phyloP scores from a whole-genome alignment of 2,329 filamentous ascomycete species.

The Phialophora chinensis region DNA sequence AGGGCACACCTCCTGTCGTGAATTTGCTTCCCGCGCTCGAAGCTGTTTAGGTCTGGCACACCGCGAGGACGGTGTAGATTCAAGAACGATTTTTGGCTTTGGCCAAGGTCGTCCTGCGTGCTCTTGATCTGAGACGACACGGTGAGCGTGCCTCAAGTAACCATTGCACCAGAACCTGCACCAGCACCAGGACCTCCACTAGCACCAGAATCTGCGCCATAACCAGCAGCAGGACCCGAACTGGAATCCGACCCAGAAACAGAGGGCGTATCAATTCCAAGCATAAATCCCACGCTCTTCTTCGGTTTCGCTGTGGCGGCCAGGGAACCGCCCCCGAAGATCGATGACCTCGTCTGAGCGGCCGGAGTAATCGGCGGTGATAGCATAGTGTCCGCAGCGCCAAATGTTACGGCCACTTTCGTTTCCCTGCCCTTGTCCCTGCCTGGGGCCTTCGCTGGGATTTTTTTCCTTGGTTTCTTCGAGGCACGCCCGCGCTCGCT shows the following conservation, averaged over 20 bases:
- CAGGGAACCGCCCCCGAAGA: conserved; percentile 8
- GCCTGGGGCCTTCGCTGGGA: background rate
- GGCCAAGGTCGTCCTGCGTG: background rate
- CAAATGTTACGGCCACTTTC: background rate
- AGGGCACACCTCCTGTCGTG: background rate
- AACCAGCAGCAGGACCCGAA: background rate
- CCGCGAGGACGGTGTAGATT: background rate
- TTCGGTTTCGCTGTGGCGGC: conserved; percentile 14
- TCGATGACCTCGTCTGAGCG: conserved; percentile 1
- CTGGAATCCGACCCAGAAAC: background rate
- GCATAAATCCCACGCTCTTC: conserved; percentile 27
- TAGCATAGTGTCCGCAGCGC: background rate
- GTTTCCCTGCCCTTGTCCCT: conserved; percentile 4
- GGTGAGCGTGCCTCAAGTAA: background rate
- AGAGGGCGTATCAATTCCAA: background rate
- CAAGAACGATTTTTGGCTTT: background rate
- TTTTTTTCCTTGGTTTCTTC: conserved; percentile 20
- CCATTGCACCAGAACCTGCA: background rate
- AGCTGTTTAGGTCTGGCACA: background rate
- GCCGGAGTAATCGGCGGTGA: background rate
- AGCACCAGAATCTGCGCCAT: too few species aligned
- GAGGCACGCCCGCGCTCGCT: conserved; percentile 8
- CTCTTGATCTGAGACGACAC: background rate
- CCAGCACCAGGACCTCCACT: too few species aligned
- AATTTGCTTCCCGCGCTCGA: too few species aligned